Evolutionary conservation across 2,329 filamentous ascomycete genomes (phyloP), one percentile per base, ranked within the genome.

Genomic region (Talaromyces sp.): DNA sequence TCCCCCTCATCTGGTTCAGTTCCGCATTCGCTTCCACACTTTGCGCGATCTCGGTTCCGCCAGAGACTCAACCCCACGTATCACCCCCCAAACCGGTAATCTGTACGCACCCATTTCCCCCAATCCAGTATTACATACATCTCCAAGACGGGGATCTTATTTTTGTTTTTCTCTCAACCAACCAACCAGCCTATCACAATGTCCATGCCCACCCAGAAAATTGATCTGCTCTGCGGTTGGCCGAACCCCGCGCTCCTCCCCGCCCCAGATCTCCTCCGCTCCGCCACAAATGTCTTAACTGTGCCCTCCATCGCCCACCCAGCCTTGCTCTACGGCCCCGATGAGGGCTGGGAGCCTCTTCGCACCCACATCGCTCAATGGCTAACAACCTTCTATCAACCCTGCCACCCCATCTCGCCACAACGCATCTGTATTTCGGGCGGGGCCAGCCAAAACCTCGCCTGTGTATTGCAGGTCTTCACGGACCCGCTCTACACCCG

Each of bases 371-470:
- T 96, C 30, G 86, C 90, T 3, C 67, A 73, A 35, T 96, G 90
- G 89, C 77, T 96, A 36, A 81, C 78, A 1, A 62, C 66, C 0
- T 87, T 86, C 64, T 93, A 90, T 67, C 75, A 76, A 2, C 69
- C 67, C 0, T 42, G 62, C 5, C 61, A 72, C 3, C 69, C 74
- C 2, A 75, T 86, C 40, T 65, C 73, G 13, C 65, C 80, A 3
- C 78, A 84, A 2, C 81, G 90, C 29, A 87, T 96, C 49, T 89
- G 86, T 67, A 87, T 96, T 68, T 90, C 89, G 0, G 91, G 91
- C 40, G 92, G 92, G 14, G 92, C 92, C 3, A 90, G 86, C 60
- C 91, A 96, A 77, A 91, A 87, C 67, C 71, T 96, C 2, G 90
- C 88, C 0, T 88, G 85, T 65, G 75, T 96, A 3, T 75, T 96